Percentiles rank a stretch among this genome's conserved stretches.
These are phyloP conservation scores for Aurantiochytrium sp. DNA, from an alignment of 108 stramenopile species.

Conservation along the genomic window DNA sequence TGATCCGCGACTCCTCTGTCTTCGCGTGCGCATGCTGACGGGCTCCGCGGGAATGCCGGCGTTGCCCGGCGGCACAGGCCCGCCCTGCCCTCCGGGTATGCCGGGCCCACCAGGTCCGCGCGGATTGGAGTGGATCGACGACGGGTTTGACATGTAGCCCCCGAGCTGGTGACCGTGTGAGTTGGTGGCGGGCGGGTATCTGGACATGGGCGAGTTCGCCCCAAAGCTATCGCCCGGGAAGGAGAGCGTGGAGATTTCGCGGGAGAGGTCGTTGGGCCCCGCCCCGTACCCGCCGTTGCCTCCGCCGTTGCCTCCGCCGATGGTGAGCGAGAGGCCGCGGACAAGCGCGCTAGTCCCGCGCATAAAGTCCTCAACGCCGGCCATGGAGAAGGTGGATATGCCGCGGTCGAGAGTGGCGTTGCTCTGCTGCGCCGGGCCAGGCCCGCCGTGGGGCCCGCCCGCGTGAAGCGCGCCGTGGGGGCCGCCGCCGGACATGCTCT, in stretches of 20 bases:
- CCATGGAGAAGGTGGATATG: not conserved
- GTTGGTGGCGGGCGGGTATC: not conserved
- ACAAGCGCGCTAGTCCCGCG: not conserved
- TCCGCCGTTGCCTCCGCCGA: not conserved
- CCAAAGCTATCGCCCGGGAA: not conserved
- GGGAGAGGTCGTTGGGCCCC: not conserved
- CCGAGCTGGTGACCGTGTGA: not conserved
- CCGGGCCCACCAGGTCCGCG: too few species aligned
- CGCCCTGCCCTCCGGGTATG: too few species aligned
- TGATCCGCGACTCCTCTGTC: not conserved
- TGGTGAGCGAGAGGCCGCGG: not conserved
- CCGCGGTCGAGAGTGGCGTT: not conserved
- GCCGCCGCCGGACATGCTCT: too few species aligned
- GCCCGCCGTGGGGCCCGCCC: not conserved
- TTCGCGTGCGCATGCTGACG: not conserved
- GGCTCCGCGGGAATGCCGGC: not conserved
- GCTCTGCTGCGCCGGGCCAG: not conserved
- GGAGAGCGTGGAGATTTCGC: not conserved
- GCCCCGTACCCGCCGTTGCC: not conserved
- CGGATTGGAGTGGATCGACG: too few species aligned
- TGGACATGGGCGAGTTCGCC: not conserved
- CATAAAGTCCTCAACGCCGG: not conserved
- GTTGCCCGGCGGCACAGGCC: not conserved
- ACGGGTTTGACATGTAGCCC: too few species aligned
- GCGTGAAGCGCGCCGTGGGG: too few species aligned